These are phyloP conservation scores for Acacia confusa DNA, from an alignment of 306 rosid species.

Conservation along the genomic window DNA sequence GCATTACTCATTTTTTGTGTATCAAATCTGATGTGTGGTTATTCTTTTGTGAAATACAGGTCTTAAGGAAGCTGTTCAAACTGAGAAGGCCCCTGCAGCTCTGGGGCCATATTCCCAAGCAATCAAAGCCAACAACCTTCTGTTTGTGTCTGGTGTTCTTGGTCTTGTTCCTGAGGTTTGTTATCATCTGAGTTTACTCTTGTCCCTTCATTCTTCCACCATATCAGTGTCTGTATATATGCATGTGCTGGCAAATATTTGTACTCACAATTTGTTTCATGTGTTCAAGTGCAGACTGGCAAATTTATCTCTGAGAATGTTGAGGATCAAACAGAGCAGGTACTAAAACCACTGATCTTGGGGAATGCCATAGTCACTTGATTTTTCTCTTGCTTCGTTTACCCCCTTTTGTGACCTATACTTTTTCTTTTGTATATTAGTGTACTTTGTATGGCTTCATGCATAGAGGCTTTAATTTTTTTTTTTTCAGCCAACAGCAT, in stretches of 20 bases:
- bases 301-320: constrained; percentile 75
- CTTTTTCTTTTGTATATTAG: background rate
- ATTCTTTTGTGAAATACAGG: constrained; percentile 41
- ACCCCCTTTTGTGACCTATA: background rate
- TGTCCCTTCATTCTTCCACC: background rate
- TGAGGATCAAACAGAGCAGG: constrained; percentile 97
- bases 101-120: constrained; percentile 98
- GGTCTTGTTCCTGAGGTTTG: constrained; percentile 92
- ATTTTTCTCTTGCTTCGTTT: background rate
- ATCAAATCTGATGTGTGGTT: background rate
- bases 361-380: background rate
- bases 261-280: constrained; percentile 21
- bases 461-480: too few species aligned
- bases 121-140: constrained; percentile 75
- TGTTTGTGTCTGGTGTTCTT: constrained; percentile 83
- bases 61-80: constrained; percentile 75
- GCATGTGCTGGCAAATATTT: background rate
- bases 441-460: constrained; percentile 8
- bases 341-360: constrained; percentile 25
- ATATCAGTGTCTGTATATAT: constrained; percentile 7
- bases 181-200: background rate
- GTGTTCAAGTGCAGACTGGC: constrained; percentile 61
- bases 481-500: background rate
- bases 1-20: background rate
- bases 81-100: constrained; percentile 94